Percentiles rank a stretch among this genome's conserved stretches.
phyloP scores from a whole-genome alignment of 352 stramenopile species.

The Phytophthora tubulina region DNA sequence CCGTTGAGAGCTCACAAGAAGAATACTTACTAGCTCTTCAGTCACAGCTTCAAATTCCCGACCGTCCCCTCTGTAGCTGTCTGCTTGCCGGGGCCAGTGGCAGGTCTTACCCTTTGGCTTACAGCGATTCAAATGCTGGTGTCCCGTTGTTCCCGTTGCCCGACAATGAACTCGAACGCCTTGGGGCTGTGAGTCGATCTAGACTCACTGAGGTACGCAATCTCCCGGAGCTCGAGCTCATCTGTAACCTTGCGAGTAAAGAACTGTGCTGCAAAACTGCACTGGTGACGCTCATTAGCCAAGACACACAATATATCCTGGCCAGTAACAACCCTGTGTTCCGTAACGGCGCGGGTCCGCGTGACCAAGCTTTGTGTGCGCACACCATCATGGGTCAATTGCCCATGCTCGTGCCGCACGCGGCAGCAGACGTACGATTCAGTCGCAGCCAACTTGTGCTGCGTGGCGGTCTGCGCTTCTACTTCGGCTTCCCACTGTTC shows the following conservation, averaged over 20 bases:
- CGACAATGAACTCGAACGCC: constrained; percentile 46
- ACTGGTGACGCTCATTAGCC: constrained; percentile 57
- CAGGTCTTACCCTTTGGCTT: constrained; percentile 48
- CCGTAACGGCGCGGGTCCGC: constrained; percentile 41
- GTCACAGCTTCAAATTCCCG: constrained; percentile 23
- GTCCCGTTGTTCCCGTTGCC: constrained; percentile 47
- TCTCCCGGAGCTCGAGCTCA: constrained; percentile 58
- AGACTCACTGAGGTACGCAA: constrained; percentile 42
- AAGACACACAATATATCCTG: constrained; percentile 52
- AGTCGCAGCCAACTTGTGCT: constrained; percentile 43
- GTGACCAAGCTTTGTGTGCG: constrained; percentile 61
- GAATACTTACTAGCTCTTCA: constrained; percentile 40
- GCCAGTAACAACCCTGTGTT: constrained; percentile 46
- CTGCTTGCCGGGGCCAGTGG: constrained; percentile 34
- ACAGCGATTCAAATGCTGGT: constrained; percentile 33
- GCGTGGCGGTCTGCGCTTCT: constrained; percentile 53
- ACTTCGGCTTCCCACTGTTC: constrained; percentile 65
- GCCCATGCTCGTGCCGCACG: constrained; percentile 58
- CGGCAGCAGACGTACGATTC: constrained; percentile 66
- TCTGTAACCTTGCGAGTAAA: constrained; percentile 54
- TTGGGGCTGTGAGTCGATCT: constrained; percentile 39
- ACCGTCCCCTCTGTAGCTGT: constrained; percentile 40
- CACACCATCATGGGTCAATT: constrained; percentile 64
- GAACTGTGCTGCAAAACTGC: constrained; percentile 52
- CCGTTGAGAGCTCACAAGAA: constrained; percentile 26